Conservation (phyloP, 2,329 filamentous ascomycete species). For the Arthrobotrys iridis region DNA sequence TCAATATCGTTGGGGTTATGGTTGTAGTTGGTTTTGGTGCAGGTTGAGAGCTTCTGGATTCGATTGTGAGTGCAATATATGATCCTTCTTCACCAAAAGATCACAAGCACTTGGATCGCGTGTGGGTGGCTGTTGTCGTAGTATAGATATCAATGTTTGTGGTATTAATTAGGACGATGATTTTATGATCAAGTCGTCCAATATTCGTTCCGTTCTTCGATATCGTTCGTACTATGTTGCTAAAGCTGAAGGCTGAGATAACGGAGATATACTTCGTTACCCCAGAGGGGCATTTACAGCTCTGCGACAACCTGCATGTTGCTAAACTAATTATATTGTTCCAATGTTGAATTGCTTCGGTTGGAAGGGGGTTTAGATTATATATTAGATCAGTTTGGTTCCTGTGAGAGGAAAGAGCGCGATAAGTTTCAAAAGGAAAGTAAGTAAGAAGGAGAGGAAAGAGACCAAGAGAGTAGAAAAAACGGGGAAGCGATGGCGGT, state of each 20-base stretch:
- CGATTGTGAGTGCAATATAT: conserved; percentile 31
- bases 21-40: conserved; percentile 53
- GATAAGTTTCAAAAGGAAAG: conserved; percentile 52
- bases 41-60: conserved; percentile 53
- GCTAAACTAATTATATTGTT: conserved; percentile 42
- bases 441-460: not conserved
- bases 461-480: conserved; percentile 4
- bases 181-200: conserved; percentile 53
- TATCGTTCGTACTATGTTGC: conserved; percentile 55
- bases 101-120: conserved; percentile 40
- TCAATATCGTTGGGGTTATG: conserved; percentile 50
- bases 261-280: conserved; percentile 51
- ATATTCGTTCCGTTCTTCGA: conserved; percentile 54
- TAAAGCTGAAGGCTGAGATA: conserved; percentile 55
- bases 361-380: conserved; percentile 12
- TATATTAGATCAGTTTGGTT: conserved; percentile 36
- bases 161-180: conserved; percentile 33
- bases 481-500: conserved; percentile 39
- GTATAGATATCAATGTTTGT: conserved; percentile 6
- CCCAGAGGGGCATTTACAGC: conserved; percentile 55
- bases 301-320: conserved; percentile 55
- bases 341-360: conserved; percentile 53
- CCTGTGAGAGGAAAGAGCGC: conserved; percentile 51
- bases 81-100: conserved; percentile 24
- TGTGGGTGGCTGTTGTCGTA: conserved; percentile 24